Evolutionary conservation across 148 eudicot genomes (phyloP).

Genomic region (Vaccinium myrtillus): DNA sequence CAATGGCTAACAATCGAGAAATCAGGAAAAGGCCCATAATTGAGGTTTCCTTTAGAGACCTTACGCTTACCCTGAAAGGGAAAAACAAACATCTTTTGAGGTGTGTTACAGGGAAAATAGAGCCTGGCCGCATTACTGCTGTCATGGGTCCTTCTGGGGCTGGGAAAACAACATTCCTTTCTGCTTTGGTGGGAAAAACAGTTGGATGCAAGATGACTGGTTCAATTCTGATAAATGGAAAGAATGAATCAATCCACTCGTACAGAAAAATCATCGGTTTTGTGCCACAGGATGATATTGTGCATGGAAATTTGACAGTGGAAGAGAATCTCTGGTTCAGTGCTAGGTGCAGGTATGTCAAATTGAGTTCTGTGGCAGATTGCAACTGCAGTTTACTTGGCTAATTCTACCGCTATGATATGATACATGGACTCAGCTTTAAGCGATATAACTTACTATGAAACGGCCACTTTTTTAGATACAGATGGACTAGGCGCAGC

Average conservation of each 20-base stretch:
- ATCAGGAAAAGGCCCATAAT: constrained; percentile 50
- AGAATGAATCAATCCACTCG: constrained; percentile 53
- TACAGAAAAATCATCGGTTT: constrained; percentile 71
- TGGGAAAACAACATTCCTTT: constrained; percentile 72
- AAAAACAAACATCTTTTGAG: constrained; percentile 54
- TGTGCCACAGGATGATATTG: constrained; percentile 89
- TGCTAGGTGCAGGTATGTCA: constrained; percentile 71
- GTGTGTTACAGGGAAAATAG: constrained; percentile 61
- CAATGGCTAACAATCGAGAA: constrained; percentile 48
- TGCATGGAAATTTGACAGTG: constrained; percentile 77
- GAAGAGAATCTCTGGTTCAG: constrained; percentile 88
- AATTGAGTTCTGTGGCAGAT: constrained; percentile 6
- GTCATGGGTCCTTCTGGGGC: constrained; percentile 92
- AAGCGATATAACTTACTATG: background rate
- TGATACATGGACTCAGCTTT: background rate
- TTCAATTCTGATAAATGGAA: constrained; percentile 57
- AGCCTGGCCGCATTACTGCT: constrained; percentile 69
- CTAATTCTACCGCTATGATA: background rate
- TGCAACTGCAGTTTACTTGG: constrained; percentile 7
- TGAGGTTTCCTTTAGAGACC: constrained; percentile 61
- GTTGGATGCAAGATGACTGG: constrained; percentile 62
- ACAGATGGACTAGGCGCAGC: background rate
- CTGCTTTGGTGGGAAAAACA: constrained; percentile 72
- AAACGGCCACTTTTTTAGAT: background rate
- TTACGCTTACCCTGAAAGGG: constrained; percentile 65